Conservation (phyloP, 345 rosid genomes). For the Eucalyptus grandis region DNA sequence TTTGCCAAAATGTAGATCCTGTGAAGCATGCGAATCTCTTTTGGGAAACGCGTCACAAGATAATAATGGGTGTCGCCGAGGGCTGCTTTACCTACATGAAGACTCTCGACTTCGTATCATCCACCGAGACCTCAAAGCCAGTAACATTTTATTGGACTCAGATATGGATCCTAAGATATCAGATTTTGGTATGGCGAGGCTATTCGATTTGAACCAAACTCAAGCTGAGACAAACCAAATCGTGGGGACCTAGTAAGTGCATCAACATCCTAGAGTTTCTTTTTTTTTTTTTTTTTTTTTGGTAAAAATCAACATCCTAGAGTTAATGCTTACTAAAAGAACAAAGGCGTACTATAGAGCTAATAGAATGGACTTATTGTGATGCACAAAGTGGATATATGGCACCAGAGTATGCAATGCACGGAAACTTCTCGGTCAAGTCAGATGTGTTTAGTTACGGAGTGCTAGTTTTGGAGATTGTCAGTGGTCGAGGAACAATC, state of each 20-base stretch:
- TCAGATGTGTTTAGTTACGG: slow-evolving; percentile 46
- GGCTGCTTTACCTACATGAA: slow-evolving; percentile 37
- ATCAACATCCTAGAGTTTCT: background rate
- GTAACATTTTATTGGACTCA: slow-evolving; percentile 24
- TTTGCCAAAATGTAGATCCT: slow-evolving; percentile 1
- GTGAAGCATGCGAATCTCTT: background rate
- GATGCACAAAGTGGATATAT: slow-evolving; percentile 18
- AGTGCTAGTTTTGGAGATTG: slow-evolving; percentile 29
- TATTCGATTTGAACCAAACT: slow-evolving; percentile 19
- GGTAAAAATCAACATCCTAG: background rate
- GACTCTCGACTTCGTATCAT: slow-evolving; percentile 23
- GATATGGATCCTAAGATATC: slow-evolving; percentile 30
- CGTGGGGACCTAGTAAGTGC: slow-evolving; percentile 30
- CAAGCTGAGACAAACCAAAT: slow-evolving; percentile 11
- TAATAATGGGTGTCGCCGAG: slow-evolving; percentile 27
- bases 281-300: too few species aligned
- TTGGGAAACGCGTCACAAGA: slow-evolving; percentile 20
- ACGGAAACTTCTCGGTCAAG: slow-evolving; percentile 31
- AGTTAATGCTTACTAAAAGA: background rate
- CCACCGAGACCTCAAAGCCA: slow-evolving; percentile 35
- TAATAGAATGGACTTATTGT: background rate
- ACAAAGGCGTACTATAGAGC: background rate
- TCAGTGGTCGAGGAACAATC: slow-evolving; percentile 21
- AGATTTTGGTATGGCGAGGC: slow-evolving; percentile 36
- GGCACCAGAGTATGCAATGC: slow-evolving; percentile 39